These are phyloP conservation scores for Francoa sonchifolia DNA, from an alignment of 441 rosid species.

Conservation along the genomic window DNA sequence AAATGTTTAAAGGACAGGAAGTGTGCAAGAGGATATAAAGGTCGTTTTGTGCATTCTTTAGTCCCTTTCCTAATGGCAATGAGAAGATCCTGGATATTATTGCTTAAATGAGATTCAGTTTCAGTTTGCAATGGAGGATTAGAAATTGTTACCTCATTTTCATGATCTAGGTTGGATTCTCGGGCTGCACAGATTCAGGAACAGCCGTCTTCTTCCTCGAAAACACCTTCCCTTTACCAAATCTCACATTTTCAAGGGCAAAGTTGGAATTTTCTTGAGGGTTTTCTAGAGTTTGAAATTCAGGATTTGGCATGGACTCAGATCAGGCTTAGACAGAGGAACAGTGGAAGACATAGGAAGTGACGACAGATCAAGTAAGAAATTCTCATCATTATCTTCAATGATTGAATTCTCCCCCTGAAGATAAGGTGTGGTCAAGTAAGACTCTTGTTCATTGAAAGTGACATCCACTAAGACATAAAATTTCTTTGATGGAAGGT, in stretches of 20 bases:
- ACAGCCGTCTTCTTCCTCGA: background rate
- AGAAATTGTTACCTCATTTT: constrained; percentile 1
- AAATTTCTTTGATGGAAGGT: background rate
- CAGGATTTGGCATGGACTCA: background rate
- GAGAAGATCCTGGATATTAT: background rate
- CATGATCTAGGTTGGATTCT: background rate
- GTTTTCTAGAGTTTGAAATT: background rate
- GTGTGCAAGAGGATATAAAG: background rate
- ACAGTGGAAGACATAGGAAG: too few relatives aligned
- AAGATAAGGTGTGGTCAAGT: background rate
- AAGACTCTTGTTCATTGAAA: background rate
- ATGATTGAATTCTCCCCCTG: background rate
- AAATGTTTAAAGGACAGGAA: background rate
- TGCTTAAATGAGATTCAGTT: background rate
- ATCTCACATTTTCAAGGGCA: background rate
- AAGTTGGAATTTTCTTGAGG: background rate
- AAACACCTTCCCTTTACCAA: background rate
- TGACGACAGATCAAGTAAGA: background rate
- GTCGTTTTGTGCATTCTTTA: background rate
- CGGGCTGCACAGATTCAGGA: background rate
- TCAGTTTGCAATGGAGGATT: background rate
- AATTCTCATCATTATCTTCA: background rate
- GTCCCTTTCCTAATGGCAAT: background rate
- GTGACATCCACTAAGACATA: background rate
- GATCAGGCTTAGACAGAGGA: background rate